These are phyloP conservation scores for Cornus kousa DNA, from an alignment of 148 eudicot species.

Conservation along the genomic window DNA sequence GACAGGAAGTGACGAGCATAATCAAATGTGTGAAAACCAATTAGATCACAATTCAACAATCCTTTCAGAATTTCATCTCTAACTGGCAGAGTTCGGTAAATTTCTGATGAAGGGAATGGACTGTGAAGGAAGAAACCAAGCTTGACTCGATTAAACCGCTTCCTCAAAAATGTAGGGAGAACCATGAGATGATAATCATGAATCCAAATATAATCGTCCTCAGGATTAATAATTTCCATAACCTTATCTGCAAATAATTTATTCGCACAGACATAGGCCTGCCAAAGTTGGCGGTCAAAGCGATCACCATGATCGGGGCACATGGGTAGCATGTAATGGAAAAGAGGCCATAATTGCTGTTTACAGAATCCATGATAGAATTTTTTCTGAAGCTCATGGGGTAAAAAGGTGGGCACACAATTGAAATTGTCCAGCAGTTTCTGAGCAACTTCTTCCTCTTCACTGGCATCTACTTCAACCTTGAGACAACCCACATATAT, in stretches of 20 bases:
- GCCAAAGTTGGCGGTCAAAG: conserved; percentile 70
- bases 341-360: conserved; percentile 80
- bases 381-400: conserved; percentile 44
- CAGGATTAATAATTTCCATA: conserved; percentile 71
- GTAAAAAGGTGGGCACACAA: conserved; percentile 74
- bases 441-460: conserved; percentile 66
- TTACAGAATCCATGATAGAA: conserved; percentile 72
- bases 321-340: conserved; percentile 80
- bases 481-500: conserved; percentile 69
- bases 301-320: conserved; percentile 75
- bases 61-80: conserved; percentile 73
- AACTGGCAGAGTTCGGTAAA: conserved; percentile 70
- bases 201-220: conserved; percentile 72
- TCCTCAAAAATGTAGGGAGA: conserved; percentile 72
- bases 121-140: conserved; percentile 77
- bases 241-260: conserved; percentile 73
- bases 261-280: conserved; percentile 77
- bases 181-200: conserved; percentile 76
- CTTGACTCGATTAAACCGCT: conserved; percentile 59
- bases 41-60: conserved; percentile 64
- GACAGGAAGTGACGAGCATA: conserved; percentile 79
- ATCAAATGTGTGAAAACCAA: conserved; percentile 77
- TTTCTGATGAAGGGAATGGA: conserved; percentile 79
- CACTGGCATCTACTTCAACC: conserved; percentile 54
- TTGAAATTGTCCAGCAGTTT: conserved; percentile 53